Percentiles rank a stretch among this genome's conserved stretches.
Evolutionary conservation across 139 green algal genomes (phyloP).

Genomic region (Penium margaritaceum): DNA sequence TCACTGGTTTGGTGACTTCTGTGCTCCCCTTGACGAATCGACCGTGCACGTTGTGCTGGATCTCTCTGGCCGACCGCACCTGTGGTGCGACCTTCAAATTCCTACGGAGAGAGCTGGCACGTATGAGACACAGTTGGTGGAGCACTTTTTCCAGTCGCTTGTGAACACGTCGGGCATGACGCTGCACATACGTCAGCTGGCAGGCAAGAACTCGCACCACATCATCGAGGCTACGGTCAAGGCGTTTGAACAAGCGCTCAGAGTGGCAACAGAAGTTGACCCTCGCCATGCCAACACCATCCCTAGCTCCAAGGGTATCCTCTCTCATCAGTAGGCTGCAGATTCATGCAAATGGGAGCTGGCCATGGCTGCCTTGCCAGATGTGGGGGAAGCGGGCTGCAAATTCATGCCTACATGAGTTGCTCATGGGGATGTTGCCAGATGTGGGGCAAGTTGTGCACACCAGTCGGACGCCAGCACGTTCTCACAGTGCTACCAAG

Average conservation of each 20-base stretch:
- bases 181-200: no score
- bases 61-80: slow-evolving; percentile 82
- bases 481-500: no score
- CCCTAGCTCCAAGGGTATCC: no score
- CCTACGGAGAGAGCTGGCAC: slow-evolving; percentile 82
- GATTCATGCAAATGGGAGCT: no score
- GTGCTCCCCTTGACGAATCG: slow-evolving; percentile 71
- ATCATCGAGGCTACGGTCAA: slow-evolving; percentile 99
- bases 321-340: no score
- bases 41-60: slow-evolving; percentile 79
- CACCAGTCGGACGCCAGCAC: no score
- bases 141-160: slow-evolving; percentile 95
- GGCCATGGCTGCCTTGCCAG: no score
- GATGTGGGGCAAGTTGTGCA: no score
- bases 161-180: slow-evolving; percentile 60
- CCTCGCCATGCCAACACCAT: slow-evolving; percentile 54
- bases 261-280: slow-evolving; percentile 75
- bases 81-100: slow-evolving; percentile 72
- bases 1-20: slow-evolving; percentile 79
- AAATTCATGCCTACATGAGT: no score
- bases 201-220: slow-evolving; percentile 90
- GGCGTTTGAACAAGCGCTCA: slow-evolving; percentile 86
- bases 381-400: no score
- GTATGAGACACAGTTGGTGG: slow-evolving; percentile 88
- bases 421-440: no score